phyloP scores from a whole-genome alignment of 2,329 filamentous ascomycete species.

The Verticillium nubilum region DNA sequence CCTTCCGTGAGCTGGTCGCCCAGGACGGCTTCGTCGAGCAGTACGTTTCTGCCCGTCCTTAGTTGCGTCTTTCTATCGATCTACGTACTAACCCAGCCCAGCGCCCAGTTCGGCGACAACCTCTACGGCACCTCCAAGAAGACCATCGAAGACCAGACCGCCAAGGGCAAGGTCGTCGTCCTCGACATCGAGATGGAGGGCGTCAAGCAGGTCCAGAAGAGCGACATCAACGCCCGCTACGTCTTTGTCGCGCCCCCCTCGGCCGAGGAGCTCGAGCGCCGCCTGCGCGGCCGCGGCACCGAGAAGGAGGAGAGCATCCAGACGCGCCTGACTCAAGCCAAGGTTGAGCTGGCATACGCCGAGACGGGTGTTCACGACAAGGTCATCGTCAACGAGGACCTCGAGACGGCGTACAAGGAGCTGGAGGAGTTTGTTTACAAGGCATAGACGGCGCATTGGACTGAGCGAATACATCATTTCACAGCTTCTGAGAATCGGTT shows the following conservation, averaged over 20 bases:
- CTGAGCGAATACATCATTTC: neutral
- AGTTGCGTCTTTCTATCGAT: no score
- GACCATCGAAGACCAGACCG: slow-evolving; percentile 70
- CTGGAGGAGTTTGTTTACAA: slow-evolving; percentile 45
- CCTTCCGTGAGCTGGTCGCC: slow-evolving; percentile 64
- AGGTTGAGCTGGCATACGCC: slow-evolving; percentile 68
- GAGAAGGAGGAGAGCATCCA: slow-evolving; percentile 68
- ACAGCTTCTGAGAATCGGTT: no score
- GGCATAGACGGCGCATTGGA: slow-evolving; percentile 1
- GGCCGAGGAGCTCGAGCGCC: slow-evolving; percentile 65
- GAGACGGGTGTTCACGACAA: slow-evolving; percentile 50
- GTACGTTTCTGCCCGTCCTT: neutral
- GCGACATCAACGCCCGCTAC: slow-evolving; percentile 69
- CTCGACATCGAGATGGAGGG: slow-evolving; percentile 98
- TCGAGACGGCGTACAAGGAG: slow-evolving; percentile 46
- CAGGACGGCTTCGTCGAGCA: slow-evolving; percentile 74
- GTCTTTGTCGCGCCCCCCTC: slow-evolving; percentile 81
- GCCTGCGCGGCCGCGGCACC: slow-evolving; percentile 71
- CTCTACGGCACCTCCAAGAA: slow-evolving; percentile 78
- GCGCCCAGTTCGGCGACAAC: slow-evolving; percentile 81
- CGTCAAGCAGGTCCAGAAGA: slow-evolving; percentile 86
- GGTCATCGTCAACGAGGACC: slow-evolving; percentile 34
- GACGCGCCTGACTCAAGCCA: slow-evolving; percentile 66
- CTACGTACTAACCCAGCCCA: slow-evolving; percentile 8
- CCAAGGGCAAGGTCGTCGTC: slow-evolving; percentile 69